phyloP scores from a whole-genome alignment of 2,329 filamentous ascomycete species.

The Pseudogymnoascus sp. region DNA sequence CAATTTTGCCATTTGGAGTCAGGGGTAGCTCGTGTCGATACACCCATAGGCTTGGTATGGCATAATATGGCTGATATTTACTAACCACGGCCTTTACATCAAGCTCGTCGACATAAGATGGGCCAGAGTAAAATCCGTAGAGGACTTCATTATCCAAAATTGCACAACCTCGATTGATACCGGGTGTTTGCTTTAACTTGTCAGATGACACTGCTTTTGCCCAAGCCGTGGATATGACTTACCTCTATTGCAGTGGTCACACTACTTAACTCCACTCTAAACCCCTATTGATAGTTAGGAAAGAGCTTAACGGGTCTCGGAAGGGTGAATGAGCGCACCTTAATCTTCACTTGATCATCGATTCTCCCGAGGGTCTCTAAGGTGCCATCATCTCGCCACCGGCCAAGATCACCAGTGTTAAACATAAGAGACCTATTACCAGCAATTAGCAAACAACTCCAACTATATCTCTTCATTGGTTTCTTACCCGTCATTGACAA shows the following conservation, averaged over 20 bases:
- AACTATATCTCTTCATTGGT: background rate
- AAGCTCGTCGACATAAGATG: constrained; percentile 24
- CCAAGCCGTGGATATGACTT: constrained; percentile 17
- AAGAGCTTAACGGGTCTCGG: background rate
- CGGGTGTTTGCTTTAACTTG: constrained; percentile 20
- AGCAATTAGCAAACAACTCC: background rate
- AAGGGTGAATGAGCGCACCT: constrained; percentile 28
- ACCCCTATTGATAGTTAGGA: constrained; percentile 32
- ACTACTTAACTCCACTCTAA: constrained; percentile 52
- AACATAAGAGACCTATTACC: constrained; percentile 41
- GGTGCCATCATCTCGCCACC: constrained; percentile 44
- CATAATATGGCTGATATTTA: constrained; percentile 45
- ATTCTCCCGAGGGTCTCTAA: constrained; percentile 47
- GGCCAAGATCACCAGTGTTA: constrained; percentile 51
- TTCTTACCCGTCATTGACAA: constrained; percentile 42
- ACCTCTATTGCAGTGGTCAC: constrained; percentile 42
- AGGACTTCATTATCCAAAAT: constrained; percentile 40
- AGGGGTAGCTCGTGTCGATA: constrained; percentile 38
- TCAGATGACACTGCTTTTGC: background rate
- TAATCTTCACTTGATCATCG: constrained; percentile 56
- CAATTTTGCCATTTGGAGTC: constrained; percentile 48
- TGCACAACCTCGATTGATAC: constrained; percentile 39
- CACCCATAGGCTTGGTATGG: constrained; percentile 40
- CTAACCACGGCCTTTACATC: constrained; percentile 12
- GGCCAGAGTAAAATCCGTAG: constrained; percentile 40